Conservation (phyloP, 306 rosid species). For the Nissolia schottii region DNA sequence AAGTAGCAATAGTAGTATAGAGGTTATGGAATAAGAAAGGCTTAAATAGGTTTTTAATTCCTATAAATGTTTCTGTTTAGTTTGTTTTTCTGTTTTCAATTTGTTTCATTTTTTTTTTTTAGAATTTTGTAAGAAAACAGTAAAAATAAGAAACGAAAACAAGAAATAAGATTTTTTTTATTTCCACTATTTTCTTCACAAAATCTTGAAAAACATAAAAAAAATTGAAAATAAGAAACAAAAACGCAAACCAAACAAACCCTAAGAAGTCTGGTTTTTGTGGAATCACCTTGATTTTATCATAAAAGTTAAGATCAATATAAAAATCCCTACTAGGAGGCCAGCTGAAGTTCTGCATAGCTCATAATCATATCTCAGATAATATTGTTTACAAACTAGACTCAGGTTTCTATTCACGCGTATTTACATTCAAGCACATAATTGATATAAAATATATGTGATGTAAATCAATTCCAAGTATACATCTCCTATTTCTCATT, state of each 20-base stretch:
- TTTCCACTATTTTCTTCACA: too few species aligned
- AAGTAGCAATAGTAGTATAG: neutral
- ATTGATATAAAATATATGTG: conserved; percentile 12
- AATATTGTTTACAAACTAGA: neutral
- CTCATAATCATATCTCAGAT: neutral
- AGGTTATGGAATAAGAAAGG: too few species aligned
- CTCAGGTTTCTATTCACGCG: neutral
- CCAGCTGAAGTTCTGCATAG: neutral
- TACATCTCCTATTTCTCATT: conserved; percentile 19
- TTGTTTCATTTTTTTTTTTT: too few species aligned
- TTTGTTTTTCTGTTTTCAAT: too few species aligned
- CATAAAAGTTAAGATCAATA: neutral
- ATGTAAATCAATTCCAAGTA: conserved; percentile 11
- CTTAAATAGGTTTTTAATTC: too few species aligned
- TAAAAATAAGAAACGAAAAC: too few species aligned
- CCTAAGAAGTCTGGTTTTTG: neutral
- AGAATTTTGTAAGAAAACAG: too few species aligned
- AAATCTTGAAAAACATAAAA: too few species aligned
- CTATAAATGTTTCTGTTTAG: too few species aligned
- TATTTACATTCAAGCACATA: neutral
- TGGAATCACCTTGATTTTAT: neutral
- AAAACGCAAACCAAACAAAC: too few species aligned
- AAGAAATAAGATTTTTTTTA: too few species aligned
- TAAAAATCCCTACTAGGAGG: neutral
- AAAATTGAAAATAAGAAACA: too few species aligned